A percentile compares a stretch with the other conserved stretches of the same genome.
phyloP scores from a whole-genome alignment of 1,284 basidiomycete genomes.

The Marasmius sp. region DNA sequence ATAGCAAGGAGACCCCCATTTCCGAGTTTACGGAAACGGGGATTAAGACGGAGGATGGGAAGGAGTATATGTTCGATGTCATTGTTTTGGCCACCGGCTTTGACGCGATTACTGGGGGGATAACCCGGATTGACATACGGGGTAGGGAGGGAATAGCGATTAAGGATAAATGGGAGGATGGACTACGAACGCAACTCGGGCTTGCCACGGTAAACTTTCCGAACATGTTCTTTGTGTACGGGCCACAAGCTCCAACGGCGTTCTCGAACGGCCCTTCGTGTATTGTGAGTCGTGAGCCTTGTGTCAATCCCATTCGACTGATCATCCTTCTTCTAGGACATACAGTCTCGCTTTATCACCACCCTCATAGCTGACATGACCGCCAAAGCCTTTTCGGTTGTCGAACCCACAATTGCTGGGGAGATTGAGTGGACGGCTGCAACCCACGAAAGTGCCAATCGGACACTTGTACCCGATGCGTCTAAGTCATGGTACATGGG shows the following conservation, averaged over 20 bases:
- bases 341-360: slow-evolving; percentile 24
- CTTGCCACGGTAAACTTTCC: slow-evolving; percentile 19
- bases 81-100: slow-evolving; percentile 26
- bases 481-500: background rate
- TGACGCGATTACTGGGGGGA: slow-evolving; percentile 24
- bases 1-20: slow-evolving; percentile 21
- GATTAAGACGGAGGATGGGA: slow-evolving; percentile 19
- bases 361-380: slow-evolving; percentile 20
- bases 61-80: slow-evolving; percentile 23
- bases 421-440: slow-evolving; percentile 17
- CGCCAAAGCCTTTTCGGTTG: slow-evolving; percentile 15
- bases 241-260: slow-evolving; percentile 23
- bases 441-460: background rate
- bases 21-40: slow-evolving; percentile 18
- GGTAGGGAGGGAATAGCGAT: slow-evolving; percentile 19
- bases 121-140: slow-evolving; percentile 23
- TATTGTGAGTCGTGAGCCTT: slow-evolving; percentile 13
- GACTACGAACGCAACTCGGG: slow-evolving; percentile 22
- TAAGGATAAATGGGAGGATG: slow-evolving; percentile 22
- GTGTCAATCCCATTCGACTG: too few relatives aligned
- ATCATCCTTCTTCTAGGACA: slow-evolving; percentile 14
- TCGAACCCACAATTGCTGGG: slow-evolving; percentile 18
- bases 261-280: slow-evolving; percentile 24
- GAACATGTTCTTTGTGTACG: slow-evolving; percentile 27
- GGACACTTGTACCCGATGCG: background rate